Conservation (phyloP, 495 filamentous ascomycete species). For the Tuber indicum region DNA sequence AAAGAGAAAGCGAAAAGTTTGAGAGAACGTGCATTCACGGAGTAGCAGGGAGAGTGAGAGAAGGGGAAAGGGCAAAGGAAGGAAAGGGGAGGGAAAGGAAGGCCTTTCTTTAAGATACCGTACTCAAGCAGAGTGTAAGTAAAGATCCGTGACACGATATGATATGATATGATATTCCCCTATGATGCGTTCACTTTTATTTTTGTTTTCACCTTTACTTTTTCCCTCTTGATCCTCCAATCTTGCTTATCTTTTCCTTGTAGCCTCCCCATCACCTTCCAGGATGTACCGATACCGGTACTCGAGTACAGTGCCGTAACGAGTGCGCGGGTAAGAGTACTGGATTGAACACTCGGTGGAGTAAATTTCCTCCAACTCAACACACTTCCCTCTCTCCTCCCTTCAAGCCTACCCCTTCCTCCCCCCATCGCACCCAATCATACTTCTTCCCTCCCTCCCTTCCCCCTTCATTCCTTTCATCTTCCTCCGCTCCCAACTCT, state of each 20-base stretch:
- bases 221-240: background rate
- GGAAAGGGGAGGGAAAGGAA: background rate
- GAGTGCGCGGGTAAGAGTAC: background rate
- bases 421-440: background rate
- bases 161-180: background rate
- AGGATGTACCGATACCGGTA: background rate
- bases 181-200: background rate
- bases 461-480: background rate
- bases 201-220: background rate
- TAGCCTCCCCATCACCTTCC: background rate
- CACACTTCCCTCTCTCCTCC: background rate
- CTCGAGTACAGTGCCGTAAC: background rate
- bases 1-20: background rate
- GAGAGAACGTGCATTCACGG: background rate
- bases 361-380: background rate
- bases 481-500: background rate
- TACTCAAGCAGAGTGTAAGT: background rate
- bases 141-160: background rate
- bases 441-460: no score
- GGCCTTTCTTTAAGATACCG: background rate
- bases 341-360: background rate
- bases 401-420: no score
- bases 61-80: background rate
- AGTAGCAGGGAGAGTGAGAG: background rate
- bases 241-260: background rate